These are phyloP conservation scores for Cryptomeria japonica DNA, from an alignment of 75 land plant species.

Conservation along the genomic window DNA sequence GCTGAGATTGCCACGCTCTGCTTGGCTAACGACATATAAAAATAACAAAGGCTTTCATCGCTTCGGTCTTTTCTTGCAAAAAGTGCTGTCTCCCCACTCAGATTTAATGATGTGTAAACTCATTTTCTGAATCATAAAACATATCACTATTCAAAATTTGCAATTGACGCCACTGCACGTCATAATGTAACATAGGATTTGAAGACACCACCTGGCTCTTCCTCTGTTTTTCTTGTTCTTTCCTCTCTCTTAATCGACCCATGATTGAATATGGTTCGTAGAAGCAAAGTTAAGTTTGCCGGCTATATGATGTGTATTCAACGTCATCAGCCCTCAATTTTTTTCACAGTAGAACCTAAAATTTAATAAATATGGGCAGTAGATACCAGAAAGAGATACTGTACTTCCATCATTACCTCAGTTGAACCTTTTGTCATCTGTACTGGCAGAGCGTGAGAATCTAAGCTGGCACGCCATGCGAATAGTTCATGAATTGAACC, in stretches of 20 bases:
- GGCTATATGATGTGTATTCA: background rate
- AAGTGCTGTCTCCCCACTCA: background rate
- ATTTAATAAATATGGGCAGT: no score
- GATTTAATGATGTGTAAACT: background rate
- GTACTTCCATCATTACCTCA: no score
- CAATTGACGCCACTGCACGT: background rate
- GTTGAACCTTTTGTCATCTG: background rate
- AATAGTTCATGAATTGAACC: background rate
- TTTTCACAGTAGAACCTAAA: no score
- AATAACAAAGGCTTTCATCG: background rate
- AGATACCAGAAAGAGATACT: no score
- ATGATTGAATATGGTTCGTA: background rate
- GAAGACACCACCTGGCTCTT: background rate
- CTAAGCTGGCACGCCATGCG: background rate
- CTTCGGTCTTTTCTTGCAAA: background rate
- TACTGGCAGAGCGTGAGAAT: background rate
- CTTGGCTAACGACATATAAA: background rate
- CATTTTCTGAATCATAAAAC: background rate
- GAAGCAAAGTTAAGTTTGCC: background rate
- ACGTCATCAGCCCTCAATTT: background rate
- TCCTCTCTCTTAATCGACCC: background rate
- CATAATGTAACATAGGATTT: background rate
- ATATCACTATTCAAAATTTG: no score
- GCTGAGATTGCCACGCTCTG: background rate
- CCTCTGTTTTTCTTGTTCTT: background rate